Evolutionary conservation across 2,329 filamentous ascomycete genomes (phyloP).

Genomic region (Xylaria polymorpha): DNA sequence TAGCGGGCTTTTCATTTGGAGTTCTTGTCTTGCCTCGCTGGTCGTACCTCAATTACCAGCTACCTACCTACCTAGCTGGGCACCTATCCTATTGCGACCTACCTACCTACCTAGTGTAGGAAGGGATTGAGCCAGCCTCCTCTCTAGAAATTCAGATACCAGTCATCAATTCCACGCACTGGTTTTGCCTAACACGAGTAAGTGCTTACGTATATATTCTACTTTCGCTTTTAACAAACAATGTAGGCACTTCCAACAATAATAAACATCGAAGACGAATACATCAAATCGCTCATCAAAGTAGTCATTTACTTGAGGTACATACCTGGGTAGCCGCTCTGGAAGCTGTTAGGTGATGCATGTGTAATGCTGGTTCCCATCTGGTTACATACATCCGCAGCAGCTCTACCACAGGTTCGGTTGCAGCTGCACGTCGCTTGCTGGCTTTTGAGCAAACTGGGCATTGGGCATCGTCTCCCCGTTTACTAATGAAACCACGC

Average conservation of each 20-base stretch:
- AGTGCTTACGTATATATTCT: constrained; percentile 7
- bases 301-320: constrained; percentile 15
- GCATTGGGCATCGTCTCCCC: constrained; percentile 28
- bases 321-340: constrained; percentile 20
- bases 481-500: constrained; percentile 32
- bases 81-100: constrained; percentile 6
- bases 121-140: neutral
- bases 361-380: constrained; percentile 33
- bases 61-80: constrained; percentile 15
- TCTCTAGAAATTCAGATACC: neutral
- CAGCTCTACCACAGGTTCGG: constrained; percentile 33
- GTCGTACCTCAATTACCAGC: constrained; percentile 16
- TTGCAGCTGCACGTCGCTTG: constrained; percentile 37
- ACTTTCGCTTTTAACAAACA: neutral
- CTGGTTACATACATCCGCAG: constrained; percentile 31
- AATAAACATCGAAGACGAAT: constrained; percentile 9
- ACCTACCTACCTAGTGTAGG: constrained; percentile 2
- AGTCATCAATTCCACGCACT: constrained; percentile 10
- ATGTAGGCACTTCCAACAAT: constrained; percentile 12
- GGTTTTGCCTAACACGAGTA: constrained; percentile 21
- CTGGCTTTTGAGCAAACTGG: constrained; percentile 25
- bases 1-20: neutral
- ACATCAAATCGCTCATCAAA: constrained; percentile 11
- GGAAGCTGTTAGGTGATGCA: constrained; percentile 28
- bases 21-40: constrained; percentile 14